Evolutionary conservation across 2,329 filamentous ascomycete genomes (phyloP), one percentile per base, ranked within the genome.

Genomic region (Aspergillus ibericus): DNA sequence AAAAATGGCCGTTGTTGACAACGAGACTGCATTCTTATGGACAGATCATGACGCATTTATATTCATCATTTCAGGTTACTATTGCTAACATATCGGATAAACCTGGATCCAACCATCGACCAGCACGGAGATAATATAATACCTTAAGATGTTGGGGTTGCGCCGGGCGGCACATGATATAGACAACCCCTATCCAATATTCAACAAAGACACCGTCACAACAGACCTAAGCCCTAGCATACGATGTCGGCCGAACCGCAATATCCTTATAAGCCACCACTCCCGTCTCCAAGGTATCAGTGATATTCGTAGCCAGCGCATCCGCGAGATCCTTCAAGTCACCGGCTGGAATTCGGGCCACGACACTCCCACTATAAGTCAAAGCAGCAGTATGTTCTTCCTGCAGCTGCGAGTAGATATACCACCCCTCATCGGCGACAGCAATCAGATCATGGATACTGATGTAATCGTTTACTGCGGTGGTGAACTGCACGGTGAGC

Each of bases 181-280:
- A n/a, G n/a, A n/a, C n/a, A n/a, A n/a, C n/a, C 25, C 25, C 4
- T 4, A 27, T 27, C 4, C 25, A 27, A 7, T 27, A 27, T 7
- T 27, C 25, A 29, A 29, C 27, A 29, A 7, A 29, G 27, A 36
- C n/a, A 6, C 34, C 10, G 5, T 15, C 34, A 36, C 2, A 36
- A 29, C 34, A 36, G 5, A 15, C 15, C 52, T 64, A 68, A 3
- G 9, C 40, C 18, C 18, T 20, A 46, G 40, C 6, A 20, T 20
- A 25, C 18, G 16, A 5, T n/a, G 47, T 50, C n/a, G 47, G 47
- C 9, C 47, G 2, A 8, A 50, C 47, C 47, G 47, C 47, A 34
- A 50, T 50, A 50, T 50, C 47, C 47, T 34, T 50, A 20, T 50
- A 50, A 5, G 47, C 47, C 13, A 29, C 47, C 8, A 25, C 15